Percentiles rank a stretch among this genome's conserved stretches.
These are phyloP conservation scores for Melanopsichium pennsylvanicum DNA, from an alignment of 1,284 basidiomycete species.

Conservation along the genomic window DNA sequence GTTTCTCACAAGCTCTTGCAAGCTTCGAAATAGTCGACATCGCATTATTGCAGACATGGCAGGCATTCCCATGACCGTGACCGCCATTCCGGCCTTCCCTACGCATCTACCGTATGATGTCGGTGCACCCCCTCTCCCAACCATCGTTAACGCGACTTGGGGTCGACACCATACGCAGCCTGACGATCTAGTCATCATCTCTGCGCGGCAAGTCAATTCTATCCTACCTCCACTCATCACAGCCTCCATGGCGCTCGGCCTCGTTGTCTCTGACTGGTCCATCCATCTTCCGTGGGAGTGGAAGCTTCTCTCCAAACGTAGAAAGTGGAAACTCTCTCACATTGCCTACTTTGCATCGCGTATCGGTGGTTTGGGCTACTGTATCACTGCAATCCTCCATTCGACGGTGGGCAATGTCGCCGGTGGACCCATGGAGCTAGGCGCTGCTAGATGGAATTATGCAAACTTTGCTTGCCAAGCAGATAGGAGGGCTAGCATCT, in stretches of 20 bases:
- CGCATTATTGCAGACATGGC: no score
- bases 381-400: constrained; percentile 32
- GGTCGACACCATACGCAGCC: constrained; percentile 1
- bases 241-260: constrained; percentile 35
- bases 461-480: constrained; percentile 41
- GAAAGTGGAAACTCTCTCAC: constrained; percentile 48
- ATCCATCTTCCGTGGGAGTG: constrained; percentile 46
- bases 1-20: no score
- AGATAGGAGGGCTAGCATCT: constrained; percentile 29
- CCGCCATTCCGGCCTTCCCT: constrained; percentile 38
- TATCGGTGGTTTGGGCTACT: constrained; percentile 35
- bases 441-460: constrained; percentile 34
- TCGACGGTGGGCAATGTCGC: constrained; percentile 33
- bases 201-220: constrained; percentile 35
- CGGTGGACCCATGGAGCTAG: constrained; percentile 22
- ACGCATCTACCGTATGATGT: constrained; percentile 13
- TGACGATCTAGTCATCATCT: constrained; percentile 37
- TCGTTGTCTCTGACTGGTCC: constrained; percentile 47
- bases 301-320: constrained; percentile 31
- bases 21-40: neutral
- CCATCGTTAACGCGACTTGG: constrained; percentile 15
- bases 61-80: constrained; percentile 35
- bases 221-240: constrained; percentile 36
- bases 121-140: constrained; percentile 7
- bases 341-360: constrained; percentile 48